Conservation (phyloP, 164 flowering plant genomes). For the Magnolia changhungtana region DNA sequence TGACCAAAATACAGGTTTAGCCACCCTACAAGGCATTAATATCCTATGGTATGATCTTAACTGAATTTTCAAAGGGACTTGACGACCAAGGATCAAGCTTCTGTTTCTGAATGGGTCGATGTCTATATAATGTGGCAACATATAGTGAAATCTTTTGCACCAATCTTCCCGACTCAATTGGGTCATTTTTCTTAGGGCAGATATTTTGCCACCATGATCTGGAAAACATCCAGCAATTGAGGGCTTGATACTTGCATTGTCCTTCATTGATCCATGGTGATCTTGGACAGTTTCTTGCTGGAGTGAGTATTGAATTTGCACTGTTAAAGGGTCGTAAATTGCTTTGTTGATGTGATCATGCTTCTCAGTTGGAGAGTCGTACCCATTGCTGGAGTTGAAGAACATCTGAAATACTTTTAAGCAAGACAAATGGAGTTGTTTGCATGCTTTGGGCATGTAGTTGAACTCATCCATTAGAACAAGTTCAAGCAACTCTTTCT, state of each 20-base stretch:
- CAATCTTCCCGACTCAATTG: neutral
- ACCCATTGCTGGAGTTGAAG: constrained; percentile 32
- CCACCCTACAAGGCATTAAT: neutral
- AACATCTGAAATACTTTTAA: constrained; percentile 49
- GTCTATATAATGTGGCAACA: neutral
- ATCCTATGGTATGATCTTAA: neutral
- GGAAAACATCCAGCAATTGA: neutral
- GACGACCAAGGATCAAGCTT: neutral
- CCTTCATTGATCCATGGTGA: neutral
- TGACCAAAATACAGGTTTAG: neutral
- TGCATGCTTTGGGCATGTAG: constrained; percentile 16
- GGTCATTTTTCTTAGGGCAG: neutral
- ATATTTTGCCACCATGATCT: neutral
- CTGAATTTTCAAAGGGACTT: neutral
- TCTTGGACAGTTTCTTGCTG: too few relatives aligned
- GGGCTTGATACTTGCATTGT: neutral
- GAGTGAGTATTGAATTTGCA: neutral
- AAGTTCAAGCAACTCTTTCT: constrained; percentile 30
- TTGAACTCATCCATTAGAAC: constrained; percentile 24
- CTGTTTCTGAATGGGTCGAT: neutral
- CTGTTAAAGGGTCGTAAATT: constrained; percentile 25
- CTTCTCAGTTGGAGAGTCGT: constrained; percentile 27
- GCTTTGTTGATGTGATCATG: constrained; percentile 35
- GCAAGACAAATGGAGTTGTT: constrained; percentile 25
- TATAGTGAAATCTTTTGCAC: neutral